Base-by-base conservation (phyloP, 1,284 basidiomycete species). In the Xerocomus alliaceus region DNA sequence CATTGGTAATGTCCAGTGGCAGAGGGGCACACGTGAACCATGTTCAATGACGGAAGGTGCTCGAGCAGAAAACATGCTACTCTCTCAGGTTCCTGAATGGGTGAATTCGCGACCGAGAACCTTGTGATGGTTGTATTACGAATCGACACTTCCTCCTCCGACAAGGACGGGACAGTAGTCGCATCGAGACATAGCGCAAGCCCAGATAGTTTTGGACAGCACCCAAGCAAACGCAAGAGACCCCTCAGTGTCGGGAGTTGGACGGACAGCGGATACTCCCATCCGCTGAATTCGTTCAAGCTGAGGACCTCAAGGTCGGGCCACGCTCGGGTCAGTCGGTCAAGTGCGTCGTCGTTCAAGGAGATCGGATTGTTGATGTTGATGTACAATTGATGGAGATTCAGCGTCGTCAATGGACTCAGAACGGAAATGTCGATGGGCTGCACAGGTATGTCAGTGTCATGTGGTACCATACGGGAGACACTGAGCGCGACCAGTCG, bases 301-400 rank as follows among this genome's bases (percentile, higher is more conserved):
- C 13, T 6, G 24, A 51, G 34, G 32, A 7, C 9, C 18, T n/a
- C 34, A 24, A 39, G 49, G 7, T 37, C 26, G 11, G 64, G 58
- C 67, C 69, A 73, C 15, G 50, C 58, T 34, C 42, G 59, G 11
- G 45, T 58, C 20, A 71, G 29, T 29, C 7, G 37, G 18, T 12
- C 29, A 22, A 70, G 37, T 31, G 62, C 65, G 15, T 65, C 57
- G 17, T 71, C 68, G 17, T 58, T 32, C 46, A 70, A 46, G 12
- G 56, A 50, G 32, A 67, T 31, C 15, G 31, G n/a, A 29, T 51
- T 42, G 11, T 3, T 4, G 44, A 67, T 5, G 10, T 48, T 2
- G 29, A 65, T 4, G 6, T 31, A 4, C 6, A 56, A n/a, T 13
- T 3, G 1, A 2, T n/a, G 18, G 4, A 42, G 46, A 20, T 42